phyloP scores from a whole-genome alignment of 345 rosid species.

The Eucalyptus cloeziana region DNA sequence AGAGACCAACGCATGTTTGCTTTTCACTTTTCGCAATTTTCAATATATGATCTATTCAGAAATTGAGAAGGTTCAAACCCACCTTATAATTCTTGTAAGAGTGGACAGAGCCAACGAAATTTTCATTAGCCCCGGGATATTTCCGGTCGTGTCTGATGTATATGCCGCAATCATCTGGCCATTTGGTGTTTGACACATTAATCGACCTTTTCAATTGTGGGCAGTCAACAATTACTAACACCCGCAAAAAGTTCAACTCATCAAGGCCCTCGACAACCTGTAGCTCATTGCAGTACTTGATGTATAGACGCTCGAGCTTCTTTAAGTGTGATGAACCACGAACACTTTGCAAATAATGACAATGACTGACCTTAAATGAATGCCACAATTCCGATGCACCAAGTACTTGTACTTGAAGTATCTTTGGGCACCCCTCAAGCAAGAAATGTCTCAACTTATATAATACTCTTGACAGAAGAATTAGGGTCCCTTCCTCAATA shows the following conservation, averaged over 20 bases:
- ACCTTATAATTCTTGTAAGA: neutral
- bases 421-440: accelerated
- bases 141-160: accelerated
- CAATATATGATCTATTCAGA: neutral
- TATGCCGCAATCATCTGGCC: neutral
- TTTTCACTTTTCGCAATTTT: neutral
- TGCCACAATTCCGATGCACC: neutral
- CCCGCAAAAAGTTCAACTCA: accelerated
- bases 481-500: neutral
- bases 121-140: accelerated
- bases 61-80: neutral
- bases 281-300: accelerated
- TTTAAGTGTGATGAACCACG: neutral
- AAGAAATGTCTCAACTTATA: accelerated
- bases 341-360: neutral
- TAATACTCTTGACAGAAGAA: neutral
- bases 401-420: neutral
- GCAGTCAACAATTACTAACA: accelerated
- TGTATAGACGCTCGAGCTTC: accelerated
- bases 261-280: neutral
- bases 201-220: accelerated
- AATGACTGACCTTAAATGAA: accelerated
- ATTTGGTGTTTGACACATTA: neutral
- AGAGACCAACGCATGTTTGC: neutral
- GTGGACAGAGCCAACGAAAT: accelerated